Evolutionary conservation across 2,329 filamentous ascomycete genomes (phyloP), one percentile per base, ranked within the genome.

Genomic region (Colletotrichum tofieldiae): DNA sequence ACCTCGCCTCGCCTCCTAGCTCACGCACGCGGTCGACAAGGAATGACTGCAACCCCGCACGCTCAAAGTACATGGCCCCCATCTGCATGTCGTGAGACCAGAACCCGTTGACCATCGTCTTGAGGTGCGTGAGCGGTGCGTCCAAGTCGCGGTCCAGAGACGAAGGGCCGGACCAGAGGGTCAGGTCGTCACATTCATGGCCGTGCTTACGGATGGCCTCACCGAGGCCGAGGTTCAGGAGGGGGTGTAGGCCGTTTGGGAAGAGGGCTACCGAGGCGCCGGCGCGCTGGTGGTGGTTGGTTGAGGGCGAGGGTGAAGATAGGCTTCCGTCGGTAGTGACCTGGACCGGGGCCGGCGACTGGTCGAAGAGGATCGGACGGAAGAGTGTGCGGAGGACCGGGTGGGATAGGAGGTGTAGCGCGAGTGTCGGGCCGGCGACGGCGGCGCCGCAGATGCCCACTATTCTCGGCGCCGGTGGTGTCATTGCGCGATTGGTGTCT

Each of bases 251-350:
- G 11, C 76, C 76, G 45, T 77, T 77, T 11, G 76, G 65, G 16
- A 77, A 76, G 51, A 77, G 71, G 20, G 73, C 73, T 6, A 77
- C 76, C 4, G 76, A 76, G 51, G 75, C 76, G 37, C 76, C 76
- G 23, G 73, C 73, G 35, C 73, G 74, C 63, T 54, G 52, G 29
- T 35, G 51, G 9, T 54, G 52, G 26, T 5, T 14, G 52, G 52
- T 29, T 51, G 49, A 29, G 14, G 23, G 23, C 6, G 49, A 29
- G 49, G 49, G 9, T 51, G 14, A n/a, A 18, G 49, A n/a, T 2
- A 20, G 37, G 52, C 18, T 37, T 20, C 20, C 52, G 12, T 14
- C 52, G 20, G 9, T 32, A 26, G 52, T 55, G 32, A 14, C 32
- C 39, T 39, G 51, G 54, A 16, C 32, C 37, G 66, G 59, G 47